Percentiles rank a stretch among this genome's conserved stretches.
These are phyloP conservation scores for Lachnellula suecica DNA, from an alignment of 2,329 filamentous ascomycete species.

Conservation along the genomic window DNA sequence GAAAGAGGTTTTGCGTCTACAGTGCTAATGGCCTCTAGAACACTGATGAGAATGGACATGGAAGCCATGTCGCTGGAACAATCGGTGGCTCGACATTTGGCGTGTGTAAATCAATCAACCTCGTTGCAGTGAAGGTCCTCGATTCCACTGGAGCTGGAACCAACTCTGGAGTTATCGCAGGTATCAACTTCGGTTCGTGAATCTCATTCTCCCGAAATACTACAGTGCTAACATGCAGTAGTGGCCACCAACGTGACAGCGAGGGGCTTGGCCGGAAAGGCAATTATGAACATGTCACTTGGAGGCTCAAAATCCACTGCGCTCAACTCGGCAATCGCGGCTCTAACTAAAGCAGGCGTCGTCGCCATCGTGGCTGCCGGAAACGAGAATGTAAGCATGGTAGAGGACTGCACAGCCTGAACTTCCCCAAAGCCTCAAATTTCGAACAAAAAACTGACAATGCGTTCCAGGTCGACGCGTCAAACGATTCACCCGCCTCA, in stretches of 20 bases:
- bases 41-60: conserved; percentile 40
- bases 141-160: conserved; percentile 40
- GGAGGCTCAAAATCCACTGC: conserved; percentile 2
- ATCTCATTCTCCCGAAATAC: not conserved
- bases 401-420: not conserved
- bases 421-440: too few relatives aligned
- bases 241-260: conserved; percentile 22
- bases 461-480: conserved; percentile 31
- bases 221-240: not conserved
- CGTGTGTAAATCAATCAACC: conserved; percentile 36
- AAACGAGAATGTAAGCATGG: conserved; percentile 38
- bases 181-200: conserved; percentile 48
- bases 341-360: conserved; percentile 39
- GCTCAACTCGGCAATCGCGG: conserved; percentile 30
- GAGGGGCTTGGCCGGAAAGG: conserved; percentile 22
- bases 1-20: too few relatives aligned
- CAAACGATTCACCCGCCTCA: conserved; percentile 47
- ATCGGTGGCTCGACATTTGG: conserved; percentile 39
- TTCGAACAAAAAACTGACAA: not conserved
- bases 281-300: conserved; percentile 43
- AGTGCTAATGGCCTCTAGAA: too few relatives aligned
- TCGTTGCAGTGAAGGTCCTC: conserved; percentile 40
- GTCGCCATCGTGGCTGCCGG: conserved; percentile 54
- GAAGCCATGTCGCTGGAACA: conserved; percentile 42
- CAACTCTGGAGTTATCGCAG: conserved; percentile 53